Evolutionary conservation across 2,329 filamentous ascomycete genomes (phyloP), one percentile per base, ranked within the genome.

Genomic region (Harringtonia lauricola): DNA sequence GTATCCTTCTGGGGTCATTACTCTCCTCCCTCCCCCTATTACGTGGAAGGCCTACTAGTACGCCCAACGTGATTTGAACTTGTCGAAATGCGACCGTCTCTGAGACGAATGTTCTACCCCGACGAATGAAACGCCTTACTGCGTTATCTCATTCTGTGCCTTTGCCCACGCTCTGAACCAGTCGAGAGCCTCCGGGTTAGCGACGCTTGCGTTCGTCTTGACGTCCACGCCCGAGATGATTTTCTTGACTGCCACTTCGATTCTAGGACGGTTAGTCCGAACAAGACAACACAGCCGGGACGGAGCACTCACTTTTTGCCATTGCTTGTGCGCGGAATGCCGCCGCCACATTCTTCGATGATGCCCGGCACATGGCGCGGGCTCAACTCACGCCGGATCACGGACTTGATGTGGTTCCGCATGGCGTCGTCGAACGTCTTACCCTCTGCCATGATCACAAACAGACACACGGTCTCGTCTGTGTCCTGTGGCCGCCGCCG

Each of bases 221-320:
- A 95, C 79, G 42, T 86, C 77, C 62, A 89, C 67, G 0, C 89
- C 90, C 24, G 86, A 94, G 2, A 98, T 66, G 36, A 96, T 95
- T 64, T 95, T 89, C 69, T 96, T 96, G 7, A 96, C 90, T 0
- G 87, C 86, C 39, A 94, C 88, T 61, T 98, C 90, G 47, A 98
- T 86, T 64, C 82, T 86, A 33, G 33, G 30, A 42, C 14, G 2
- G 9, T 39, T 14, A 36, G 31, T 17, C 14, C 19, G 19, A 35
- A 34, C 29, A 36, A 26, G 5, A 8, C 17, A 35, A 22, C 13
- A 18, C 5, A 14, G 15, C 15, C 13, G 12, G 19, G 19, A 37
- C 13, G n/a, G 13, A 10, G n/a, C 37, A 73, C 79, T 66, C 63
- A 85, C 79, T 96, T 98, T 70, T 98, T 98, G 42, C 90, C 90